Evolutionary conservation across 2,329 filamentous ascomycete species (phyloP).

Genomic region (Aspergillus sp.): DNA sequence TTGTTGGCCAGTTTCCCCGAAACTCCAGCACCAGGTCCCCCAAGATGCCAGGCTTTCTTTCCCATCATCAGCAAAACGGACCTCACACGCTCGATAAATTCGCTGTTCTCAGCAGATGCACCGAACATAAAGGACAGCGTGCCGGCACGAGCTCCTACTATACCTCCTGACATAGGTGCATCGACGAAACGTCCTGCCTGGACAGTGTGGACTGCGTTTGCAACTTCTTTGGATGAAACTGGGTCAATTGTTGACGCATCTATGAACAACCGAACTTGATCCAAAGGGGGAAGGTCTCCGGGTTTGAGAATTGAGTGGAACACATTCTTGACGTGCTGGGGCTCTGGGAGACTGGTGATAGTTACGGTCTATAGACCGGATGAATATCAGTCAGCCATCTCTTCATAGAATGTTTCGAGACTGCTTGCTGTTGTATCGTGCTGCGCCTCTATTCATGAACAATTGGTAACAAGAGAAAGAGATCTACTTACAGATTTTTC

Average conservation of each 20-base stretch:
- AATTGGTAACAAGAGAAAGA: too few relatives aligned
- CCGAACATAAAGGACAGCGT: constrained; percentile 96
- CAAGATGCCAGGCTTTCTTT: constrained; percentile 75
- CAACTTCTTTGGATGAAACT: constrained; percentile 69
- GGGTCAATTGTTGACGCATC: constrained; percentile 97
- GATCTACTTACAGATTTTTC: constrained; percentile 54
- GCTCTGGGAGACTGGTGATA: constrained; percentile 83
- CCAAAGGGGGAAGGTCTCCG: constrained; percentile 42
- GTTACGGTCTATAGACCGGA: constrained; percentile 59
- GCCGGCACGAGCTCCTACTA: constrained; percentile 79
- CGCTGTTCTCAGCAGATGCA: constrained; percentile 39
- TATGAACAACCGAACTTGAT: constrained; percentile 69
- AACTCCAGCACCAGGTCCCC: constrained; percentile 73
- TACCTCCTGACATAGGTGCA: constrained; percentile 93
- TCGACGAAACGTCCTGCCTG: constrained; percentile 75
- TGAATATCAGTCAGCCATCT: too few relatives aligned
- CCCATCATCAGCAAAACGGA: constrained; percentile 75
- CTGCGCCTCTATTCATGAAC: too few relatives aligned
- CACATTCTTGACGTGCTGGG: constrained; percentile 75
- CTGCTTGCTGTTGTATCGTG: too few relatives aligned
- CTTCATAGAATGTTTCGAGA: too few relatives aligned
- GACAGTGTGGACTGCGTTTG: constrained; percentile 57
- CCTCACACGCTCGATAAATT: constrained; percentile 56
- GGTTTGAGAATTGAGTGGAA: constrained; percentile 66
- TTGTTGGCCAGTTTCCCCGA: constrained; percentile 96